These are phyloP conservation scores for Tylopilus sp. DNA, from an alignment of 768 basidiomycete genomes.

Conservation along the genomic window DNA sequence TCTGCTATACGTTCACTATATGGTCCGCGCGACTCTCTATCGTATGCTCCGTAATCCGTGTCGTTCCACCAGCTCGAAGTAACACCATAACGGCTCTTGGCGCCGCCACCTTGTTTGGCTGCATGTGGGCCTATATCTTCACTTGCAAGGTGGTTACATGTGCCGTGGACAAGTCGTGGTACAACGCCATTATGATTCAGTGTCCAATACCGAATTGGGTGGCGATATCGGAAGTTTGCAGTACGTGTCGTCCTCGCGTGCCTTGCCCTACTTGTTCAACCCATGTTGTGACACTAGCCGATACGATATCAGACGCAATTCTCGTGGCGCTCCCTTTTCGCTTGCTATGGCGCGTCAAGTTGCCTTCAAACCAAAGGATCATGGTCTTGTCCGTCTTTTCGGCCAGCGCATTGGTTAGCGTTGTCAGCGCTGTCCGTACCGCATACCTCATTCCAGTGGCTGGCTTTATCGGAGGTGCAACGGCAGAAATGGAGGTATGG, in stretches of 20 bases:
- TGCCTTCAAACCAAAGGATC: slow-evolving; percentile 40
- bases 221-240: slow-evolving; percentile 49
- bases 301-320: slow-evolving; percentile 42
- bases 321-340: slow-evolving; percentile 45
- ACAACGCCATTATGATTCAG: slow-evolving; percentile 31
- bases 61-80: slow-evolving; percentile 17
- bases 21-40: slow-evolving; percentile 30
- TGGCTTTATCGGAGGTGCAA: slow-evolving; percentile 7
- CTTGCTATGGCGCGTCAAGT: slow-evolving; percentile 40
- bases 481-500: slow-evolving; percentile 44
- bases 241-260: slow-evolving; percentile 32
- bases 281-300: slow-evolving; percentile 36
- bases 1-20: slow-evolving; percentile 22
- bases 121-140: slow-evolving; percentile 21
- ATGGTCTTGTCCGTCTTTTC: slow-evolving; percentile 47
- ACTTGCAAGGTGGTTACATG: slow-evolving; percentile 34
- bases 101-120: slow-evolving; percentile 6
- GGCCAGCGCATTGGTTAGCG: slow-evolving; percentile 48
- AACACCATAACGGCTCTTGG: not conserved
- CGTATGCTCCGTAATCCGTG: slow-evolving; percentile 21
- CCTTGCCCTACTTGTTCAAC: not conserved
- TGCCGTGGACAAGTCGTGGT: slow-evolving; percentile 41
- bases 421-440: slow-evolving; percentile 43
- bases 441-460: slow-evolving; percentile 34
- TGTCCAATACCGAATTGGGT: slow-evolving; percentile 46